Base-by-base conservation (phyloP, 2,329 filamentous ascomycete species). In the Ophiostoma quercus region DNA sequence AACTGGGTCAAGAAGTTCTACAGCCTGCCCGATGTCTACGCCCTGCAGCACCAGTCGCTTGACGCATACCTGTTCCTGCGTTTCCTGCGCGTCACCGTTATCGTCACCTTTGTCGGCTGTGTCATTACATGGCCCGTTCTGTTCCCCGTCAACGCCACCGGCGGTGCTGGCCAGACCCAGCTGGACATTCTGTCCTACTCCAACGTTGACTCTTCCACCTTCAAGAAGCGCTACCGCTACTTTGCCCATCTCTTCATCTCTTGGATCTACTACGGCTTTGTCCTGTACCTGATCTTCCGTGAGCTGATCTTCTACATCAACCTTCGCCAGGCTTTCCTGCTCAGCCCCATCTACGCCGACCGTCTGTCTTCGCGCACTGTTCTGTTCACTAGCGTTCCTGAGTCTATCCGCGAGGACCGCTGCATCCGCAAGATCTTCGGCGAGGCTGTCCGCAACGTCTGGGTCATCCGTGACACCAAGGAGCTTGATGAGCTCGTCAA, bases 231-330 rank as follows among this genome's bases (percentile, higher is more conserved):
- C 72, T 87, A 87, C 77, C 88, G 88, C 73, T 90, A 92, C 78
- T 97, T 90, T 78, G 94, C 93, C 0, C 92, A 97, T 77, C 86
- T 87, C n/a, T 85, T 92, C 68, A 82, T 93, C 68, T 88, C 89
- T 1, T 97, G 92, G 87, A 79, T 94, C 67, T 98, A 92, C 80
- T 93, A 91, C 78, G 87, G 87, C 65, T 98, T 98, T 77, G 84
- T 98, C 73, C 90, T 98, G 78, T 95, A 92, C 80, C 91, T 92
- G 75, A 88, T 99, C 70, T 93, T 92, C 51, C 88, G 95, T 73
- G 95, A 99, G 80, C 89, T 89, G 76, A 90, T 99, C 75, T 98
- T 90, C 85, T 96, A 93, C 80, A 92, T 98, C 82, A 97, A 96
- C 76, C 81, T 99, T 68, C 91, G 94, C 73, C 95, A 98, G 80